Evolutionary conservation across 2,329 filamentous ascomycete species (phyloP), one percentile per base, ranked within the genome.

Genomic region (Bipolaris cookei): DNA sequence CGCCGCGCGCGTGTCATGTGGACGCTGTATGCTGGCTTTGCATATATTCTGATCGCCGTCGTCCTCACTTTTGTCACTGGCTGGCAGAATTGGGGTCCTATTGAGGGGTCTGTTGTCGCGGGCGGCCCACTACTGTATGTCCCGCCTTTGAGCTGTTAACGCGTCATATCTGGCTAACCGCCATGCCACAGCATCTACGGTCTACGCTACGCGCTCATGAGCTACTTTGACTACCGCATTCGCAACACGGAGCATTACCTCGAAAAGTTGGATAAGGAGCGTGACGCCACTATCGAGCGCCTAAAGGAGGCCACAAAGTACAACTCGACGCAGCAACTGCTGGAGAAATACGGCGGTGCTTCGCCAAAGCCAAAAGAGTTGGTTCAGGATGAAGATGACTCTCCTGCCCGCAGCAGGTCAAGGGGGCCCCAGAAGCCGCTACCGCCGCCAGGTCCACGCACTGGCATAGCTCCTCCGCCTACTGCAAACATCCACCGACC

Each of bases 231-330:
- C 67, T 96, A 90, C 74, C 90, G 92, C 59, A 89, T 95, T 68
- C 85, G 89, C 20, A 86, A 82, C 14, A 83, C 90, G 10, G 86
- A 89, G 64, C 77, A 82, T 37, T 84, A 89, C 38, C 83, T 98
- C 28, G 89, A 94, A 67, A 85, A 85, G 18, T 84, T 93, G 34
- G 87, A 93, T 69, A 86, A 87, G 51, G 90, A 97, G 76, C 88
- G 94, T 51, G 87, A 90, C 57, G 87, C 87, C 67, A 97, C 93
- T 1, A 98, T 99, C 64, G 90, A 96, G 74, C 93, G 93, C 78
- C 86, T 99, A 62, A 99, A 99, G 78, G 88, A 90, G 56, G 93
- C 93, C 23, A 99, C 95, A 32, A 97, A 91, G 76, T 99, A 97
- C 79, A 91, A 98, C 77, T 95, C 93, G 30, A 99, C 95, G 1